Conservation (phyloP, 805 yeast species). For the Candida dendrica region DNA sequence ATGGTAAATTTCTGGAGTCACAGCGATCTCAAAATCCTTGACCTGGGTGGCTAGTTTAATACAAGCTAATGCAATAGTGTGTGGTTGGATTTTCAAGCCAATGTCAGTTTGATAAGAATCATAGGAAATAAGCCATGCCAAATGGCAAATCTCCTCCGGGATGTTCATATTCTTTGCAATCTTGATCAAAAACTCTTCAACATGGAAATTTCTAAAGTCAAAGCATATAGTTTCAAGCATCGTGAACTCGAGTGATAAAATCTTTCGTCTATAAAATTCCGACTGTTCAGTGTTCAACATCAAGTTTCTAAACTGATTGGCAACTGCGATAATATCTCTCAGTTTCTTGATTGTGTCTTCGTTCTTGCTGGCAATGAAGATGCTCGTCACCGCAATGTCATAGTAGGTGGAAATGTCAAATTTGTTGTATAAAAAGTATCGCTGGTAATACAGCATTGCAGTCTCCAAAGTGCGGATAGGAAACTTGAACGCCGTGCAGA, state of each 20-base stretch:
- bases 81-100: slow-evolving; percentile 64
- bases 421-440: slow-evolving; percentile 58
- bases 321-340: slow-evolving; percentile 46
- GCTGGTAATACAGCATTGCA: slow-evolving; percentile 66
- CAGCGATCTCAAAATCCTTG: slow-evolving; percentile 23
- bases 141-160: slow-evolving; percentile 38
- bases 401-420: slow-evolving; percentile 48
- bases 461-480: slow-evolving; percentile 68
- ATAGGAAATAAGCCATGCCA: slow-evolving; percentile 70
- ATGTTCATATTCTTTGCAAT: slow-evolving; percentile 43
- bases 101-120: slow-evolving; percentile 69
- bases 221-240: slow-evolving; percentile 72
- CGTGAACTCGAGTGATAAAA: slow-evolving; percentile 60
- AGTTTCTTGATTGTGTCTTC: slow-evolving; percentile 81
- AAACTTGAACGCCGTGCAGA: slow-evolving; percentile 48
- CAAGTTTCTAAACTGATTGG: slow-evolving; percentile 26
- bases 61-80: slow-evolving; percentile 64
- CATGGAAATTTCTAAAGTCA: slow-evolving; percentile 65
- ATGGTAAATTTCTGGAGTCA: slow-evolving; percentile 10
- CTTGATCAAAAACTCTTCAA: slow-evolving; percentile 62
- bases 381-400: slow-evolving; percentile 61
- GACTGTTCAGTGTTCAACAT: slow-evolving; percentile 24
- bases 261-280: slow-evolving; percentile 49
- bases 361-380: slow-evolving; percentile 67
- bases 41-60: slow-evolving; percentile 54